Evolutionary conservation across 805 yeast species (phyloP).

Genomic region (Teunomyces aglyptinius): DNA sequence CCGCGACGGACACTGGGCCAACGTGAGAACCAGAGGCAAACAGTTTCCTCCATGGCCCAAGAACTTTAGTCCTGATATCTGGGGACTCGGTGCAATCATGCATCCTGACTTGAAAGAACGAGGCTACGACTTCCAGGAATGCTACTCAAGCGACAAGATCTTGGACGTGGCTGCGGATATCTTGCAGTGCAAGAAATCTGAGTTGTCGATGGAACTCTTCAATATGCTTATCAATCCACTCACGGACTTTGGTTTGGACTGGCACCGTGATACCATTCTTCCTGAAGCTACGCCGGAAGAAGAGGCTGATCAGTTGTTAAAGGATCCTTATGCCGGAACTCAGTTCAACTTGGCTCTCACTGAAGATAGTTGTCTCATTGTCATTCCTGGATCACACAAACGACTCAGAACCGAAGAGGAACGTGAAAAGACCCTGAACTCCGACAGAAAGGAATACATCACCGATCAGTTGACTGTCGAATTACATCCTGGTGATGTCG

Average conservation of each 20-base stretch:
- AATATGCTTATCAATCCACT: slow-evolving; percentile 54
- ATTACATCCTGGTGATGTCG: slow-evolving; percentile 49
- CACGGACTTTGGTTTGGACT: slow-evolving; percentile 51
- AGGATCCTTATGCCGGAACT: slow-evolving; percentile 45
- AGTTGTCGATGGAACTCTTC: slow-evolving; percentile 47
- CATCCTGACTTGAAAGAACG: slow-evolving; percentile 44
- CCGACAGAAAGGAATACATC: slow-evolving; percentile 33
- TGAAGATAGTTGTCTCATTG: slow-evolving; percentile 46
- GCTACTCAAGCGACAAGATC: slow-evolving; percentile 39
- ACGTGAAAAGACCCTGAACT: slow-evolving; percentile 36
- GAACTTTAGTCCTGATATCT: slow-evolving; percentile 49
- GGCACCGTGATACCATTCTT: slow-evolving; percentile 53
- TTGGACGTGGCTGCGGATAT: slow-evolving; percentile 42
- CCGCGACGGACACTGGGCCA: slow-evolving; percentile 48
- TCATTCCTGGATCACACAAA: slow-evolving; percentile 47
- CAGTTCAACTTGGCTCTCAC: slow-evolving; percentile 52
- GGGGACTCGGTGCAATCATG: slow-evolving; percentile 50
- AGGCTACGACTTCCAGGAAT: slow-evolving; percentile 37
- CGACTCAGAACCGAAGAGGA: slow-evolving; percentile 46
- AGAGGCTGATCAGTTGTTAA: slow-evolving; percentile 38
- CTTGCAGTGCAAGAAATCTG: slow-evolving; percentile 34
- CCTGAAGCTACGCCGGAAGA: slow-evolving; percentile 47
- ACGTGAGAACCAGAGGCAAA: slow-evolving; percentile 49
- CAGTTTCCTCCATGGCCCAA: slow-evolving; percentile 60
- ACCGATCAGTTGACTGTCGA: slow-evolving; percentile 40